Base-by-base conservation (phyloP, 2,329 filamentous ascomycete species). In the Laburnicola sp. region DNA sequence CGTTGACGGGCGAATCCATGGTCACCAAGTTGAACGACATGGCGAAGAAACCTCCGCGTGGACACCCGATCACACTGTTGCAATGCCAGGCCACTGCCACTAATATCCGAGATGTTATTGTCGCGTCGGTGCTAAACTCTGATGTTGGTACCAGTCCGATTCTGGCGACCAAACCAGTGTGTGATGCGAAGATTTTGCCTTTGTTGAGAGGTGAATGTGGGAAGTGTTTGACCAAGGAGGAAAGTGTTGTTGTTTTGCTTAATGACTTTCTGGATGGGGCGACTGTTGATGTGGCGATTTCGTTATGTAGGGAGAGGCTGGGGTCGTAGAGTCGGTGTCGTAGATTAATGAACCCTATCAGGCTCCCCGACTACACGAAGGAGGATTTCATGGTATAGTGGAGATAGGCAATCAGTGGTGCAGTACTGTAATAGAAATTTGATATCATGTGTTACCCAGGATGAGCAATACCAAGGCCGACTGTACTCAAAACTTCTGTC, bases 261-360 rank as follows among this genome's bases (percentile, higher is more conserved):
- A 80, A 82, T 66, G 79, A 81, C 51, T 81, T 80, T 54, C 72
- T 81, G 39, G 78, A 80, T 57, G 78, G 78, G 0, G 78, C 70
- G 22, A 80, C 77, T 21, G 74, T 74, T 2, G 76, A 80, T 68
- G 72, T 78, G 4, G 74, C 73, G 5, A 66, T 79, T 49, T 63
- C 69, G 51, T 59, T 78, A 56, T 76, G 72, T 54, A 61, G 58
- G 45, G 64, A 74, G 53, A 66, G 76, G 51, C 46, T 78, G 57
- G 54, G 52, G 6, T 16, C 16, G 16, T 64, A 47, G 38, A 58
- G 43, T 48, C 40, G 49, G 49, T 7, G 28, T 6, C 2, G 28
- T 30, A 30, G 28, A 30, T 30, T 30, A 30, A 10, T 10, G 10
- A 30, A 30, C 6, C 10, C 28, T 30, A 30, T 30, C 10, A 30